phyloP scores from a whole-genome alignment of 306 rosid genomes.

The barrel medic (Medicago truncatula) region MtrunA17r5.0-ANR NC_053044.1:37380001-37380500 shows the following conservation, averaged over 20 bases:
- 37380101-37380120: conserved; percentile 1
- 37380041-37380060: conserved; percentile 10
- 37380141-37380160: conserved; percentile 3
- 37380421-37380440: not conserved
- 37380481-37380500: not conserved
- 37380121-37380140: conserved; percentile 21
- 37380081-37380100: not conserved
- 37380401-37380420: not conserved
- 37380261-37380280: conserved; percentile 54
- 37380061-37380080: conserved; percentile 20
- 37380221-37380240: not conserved
- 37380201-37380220: not conserved
- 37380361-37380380: conserved; percentile 19
- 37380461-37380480: conserved; percentile 4
- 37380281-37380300: conserved; percentile 62
- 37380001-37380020: not conserved
- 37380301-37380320: conserved; percentile 86
- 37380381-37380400: conserved; percentile 12
- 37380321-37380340: conserved; percentile 93
- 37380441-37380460: not conserved
- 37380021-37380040: conserved; percentile 15
- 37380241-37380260: conserved; percentile 16
- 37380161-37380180: conserved; percentile 28
- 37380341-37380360: conserved; percentile 22
- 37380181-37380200: conserved; percentile 4